These are phyloP conservation scores for Calonectria pteridis DNA, from an alignment of 2,329 filamentous ascomycete species.

Conservation along the genomic window DNA sequence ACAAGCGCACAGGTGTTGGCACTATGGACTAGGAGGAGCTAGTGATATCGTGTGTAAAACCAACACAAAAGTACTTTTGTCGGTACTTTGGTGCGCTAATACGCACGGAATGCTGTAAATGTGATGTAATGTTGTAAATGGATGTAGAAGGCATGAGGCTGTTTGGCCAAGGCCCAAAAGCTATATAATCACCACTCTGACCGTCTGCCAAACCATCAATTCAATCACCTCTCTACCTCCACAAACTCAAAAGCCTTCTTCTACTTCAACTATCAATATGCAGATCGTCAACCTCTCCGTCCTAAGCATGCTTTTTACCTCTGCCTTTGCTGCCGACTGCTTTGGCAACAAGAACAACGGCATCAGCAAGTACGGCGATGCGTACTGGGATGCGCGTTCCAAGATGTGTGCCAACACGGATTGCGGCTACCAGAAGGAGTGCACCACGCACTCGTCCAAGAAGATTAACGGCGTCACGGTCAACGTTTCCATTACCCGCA, in stretches of 20 bases:
- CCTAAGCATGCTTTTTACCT: slow-evolving; percentile 7
- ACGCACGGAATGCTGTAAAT: background rate
- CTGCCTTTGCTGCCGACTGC: slow-evolving; percentile 23
- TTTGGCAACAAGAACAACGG: slow-evolving; percentile 20
- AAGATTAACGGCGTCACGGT: slow-evolving; percentile 9
- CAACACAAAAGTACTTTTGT: background rate
- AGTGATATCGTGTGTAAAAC: background rate
- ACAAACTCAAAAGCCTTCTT: background rate
- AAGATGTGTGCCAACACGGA: slow-evolving; percentile 32
- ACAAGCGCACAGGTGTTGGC: background rate
- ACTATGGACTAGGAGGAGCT: background rate
- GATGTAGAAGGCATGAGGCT: no score
- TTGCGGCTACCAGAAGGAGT: slow-evolving; percentile 28
- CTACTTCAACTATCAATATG: slow-evolving; percentile 11
- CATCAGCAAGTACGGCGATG: slow-evolving; percentile 10
- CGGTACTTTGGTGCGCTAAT: background rate
- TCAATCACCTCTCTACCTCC: background rate
- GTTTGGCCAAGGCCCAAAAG: background rate
- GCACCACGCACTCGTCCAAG: slow-evolving; percentile 19
- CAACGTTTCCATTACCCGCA: slow-evolving; percentile 27
- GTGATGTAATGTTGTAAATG: background rate
- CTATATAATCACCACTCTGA: background rate
- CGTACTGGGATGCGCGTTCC: slow-evolving; percentile 28
- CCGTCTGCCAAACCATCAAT: background rate
- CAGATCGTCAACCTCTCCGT: slow-evolving; percentile 23